Evolutionary conservation across 176 grass and related monocot species (phyloP).

Genomic region (Juncus effusus): DNA sequence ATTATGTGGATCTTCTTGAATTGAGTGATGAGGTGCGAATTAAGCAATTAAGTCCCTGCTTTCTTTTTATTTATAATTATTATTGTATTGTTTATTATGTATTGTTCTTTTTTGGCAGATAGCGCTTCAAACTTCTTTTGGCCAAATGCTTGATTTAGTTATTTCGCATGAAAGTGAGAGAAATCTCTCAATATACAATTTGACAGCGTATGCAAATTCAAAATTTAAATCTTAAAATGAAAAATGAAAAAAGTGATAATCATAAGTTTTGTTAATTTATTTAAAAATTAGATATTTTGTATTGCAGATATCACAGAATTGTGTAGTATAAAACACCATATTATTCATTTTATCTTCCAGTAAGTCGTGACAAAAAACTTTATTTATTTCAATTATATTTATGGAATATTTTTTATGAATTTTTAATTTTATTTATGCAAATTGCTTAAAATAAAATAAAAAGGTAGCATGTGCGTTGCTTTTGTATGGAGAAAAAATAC

Average conservation of each 20-base stretch:
- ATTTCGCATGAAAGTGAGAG: constrained; percentile 85
- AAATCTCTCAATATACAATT: constrained; percentile 74
- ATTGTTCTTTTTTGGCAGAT: constrained; percentile 43
- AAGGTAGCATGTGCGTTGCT: constrained; percentile 95
- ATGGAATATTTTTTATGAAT: neutral
- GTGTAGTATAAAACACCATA: constrained; percentile 96
- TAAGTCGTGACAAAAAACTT: constrained; percentile 32
- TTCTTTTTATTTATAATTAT: too few species aligned
- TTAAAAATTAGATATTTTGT: neutral
- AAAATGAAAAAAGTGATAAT: constrained; percentile 14
- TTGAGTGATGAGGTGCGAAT: constrained; percentile 82
- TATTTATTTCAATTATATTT: constrained; percentile 3
- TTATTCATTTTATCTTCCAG: constrained; percentile 98
- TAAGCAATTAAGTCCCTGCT: neutral
- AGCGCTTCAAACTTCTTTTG: constrained; percentile 89
- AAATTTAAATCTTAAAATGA: too few species aligned
- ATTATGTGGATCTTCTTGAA: constrained; percentile 89
- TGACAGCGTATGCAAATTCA: constrained; percentile 50
- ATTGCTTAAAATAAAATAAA: neutral
- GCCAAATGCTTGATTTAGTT: constrained; percentile 90
- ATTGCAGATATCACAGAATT: constrained; percentile 66
- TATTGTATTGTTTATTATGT: too few species aligned
- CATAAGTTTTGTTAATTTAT: constrained; percentile 13
- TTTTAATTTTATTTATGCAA: constrained; percentile 7
- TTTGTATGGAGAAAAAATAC: constrained; percentile 71